Evolutionary conservation across 345 rosid genomes (phyloP).

Genomic region (Stellera chamaejasme): DNA sequence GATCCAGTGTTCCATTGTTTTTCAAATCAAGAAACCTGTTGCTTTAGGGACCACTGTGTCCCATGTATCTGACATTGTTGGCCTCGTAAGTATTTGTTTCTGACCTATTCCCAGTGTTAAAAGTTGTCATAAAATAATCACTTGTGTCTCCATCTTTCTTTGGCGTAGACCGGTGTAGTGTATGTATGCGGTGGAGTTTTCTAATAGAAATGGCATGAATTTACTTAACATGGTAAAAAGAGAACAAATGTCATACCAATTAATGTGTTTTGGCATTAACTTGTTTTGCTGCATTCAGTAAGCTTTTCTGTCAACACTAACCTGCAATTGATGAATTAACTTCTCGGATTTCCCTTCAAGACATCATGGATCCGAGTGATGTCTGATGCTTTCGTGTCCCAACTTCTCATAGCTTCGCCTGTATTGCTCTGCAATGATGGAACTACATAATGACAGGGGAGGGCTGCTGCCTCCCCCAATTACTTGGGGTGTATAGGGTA

Average conservation of each 20-base stretch:
- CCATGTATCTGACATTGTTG: conserved; percentile 93
- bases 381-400: conserved; percentile 29
- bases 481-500: too few species aligned
- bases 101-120: neutral
- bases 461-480: too few species aligned
- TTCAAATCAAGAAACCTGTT: conserved; percentile 69
- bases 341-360: conserved; percentile 68
- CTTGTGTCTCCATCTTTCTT: neutral
- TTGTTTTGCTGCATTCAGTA: too few species aligned
- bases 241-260: conserved; percentile 89
- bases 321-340: conserved; percentile 41
- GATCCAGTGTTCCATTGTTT: neutral
- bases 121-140: neutral
- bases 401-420: too few species aligned
- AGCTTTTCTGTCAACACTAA: neutral
- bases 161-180: conserved; percentile 72
- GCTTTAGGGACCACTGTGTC: conserved; percentile 99
- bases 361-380: conserved; percentile 43
- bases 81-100: conserved; percentile 54
- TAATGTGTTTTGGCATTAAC: neutral
- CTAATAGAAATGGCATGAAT: conserved; percentile 94
- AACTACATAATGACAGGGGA: too few species aligned
- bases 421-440: too few species aligned
- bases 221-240: conserved; percentile 98
- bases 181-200: conserved; percentile 96